phyloP scores from a whole-genome alignment of 805 yeast species.

The Candida multigemmis region DNA sequence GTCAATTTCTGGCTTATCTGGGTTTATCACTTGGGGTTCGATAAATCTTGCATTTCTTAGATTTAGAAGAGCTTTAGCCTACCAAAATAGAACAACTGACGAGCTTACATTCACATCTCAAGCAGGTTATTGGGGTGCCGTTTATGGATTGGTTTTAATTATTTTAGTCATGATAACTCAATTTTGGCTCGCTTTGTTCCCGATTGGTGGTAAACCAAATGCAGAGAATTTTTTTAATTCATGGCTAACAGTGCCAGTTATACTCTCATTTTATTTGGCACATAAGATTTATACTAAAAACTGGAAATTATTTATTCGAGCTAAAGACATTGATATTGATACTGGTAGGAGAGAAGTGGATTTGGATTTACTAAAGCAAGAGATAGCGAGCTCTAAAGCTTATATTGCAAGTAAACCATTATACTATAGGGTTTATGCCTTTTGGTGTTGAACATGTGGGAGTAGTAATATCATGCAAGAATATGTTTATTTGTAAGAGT shows the following conservation, averaged over 20 bases:
- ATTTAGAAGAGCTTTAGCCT: constrained; percentile 50
- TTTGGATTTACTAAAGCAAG: constrained; percentile 28
- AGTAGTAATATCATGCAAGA: too few species aligned
- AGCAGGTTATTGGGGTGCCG: constrained; percentile 61
- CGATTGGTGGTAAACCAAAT: constrained; percentile 40
- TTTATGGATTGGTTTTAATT: constrained; percentile 52
- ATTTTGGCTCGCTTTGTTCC: constrained; percentile 78
- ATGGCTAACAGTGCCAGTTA: constrained; percentile 57
- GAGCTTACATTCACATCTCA: constrained; percentile 64
- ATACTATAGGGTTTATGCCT: constrained; percentile 20
- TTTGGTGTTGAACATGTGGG: constrained; percentile 25
- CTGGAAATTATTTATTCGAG: constrained; percentile 17
- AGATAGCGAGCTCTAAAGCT: constrained; percentile 30
- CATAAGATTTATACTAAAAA: constrained; percentile 46
- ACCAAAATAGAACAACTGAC: constrained; percentile 58
- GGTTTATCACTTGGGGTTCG: constrained; percentile 42
- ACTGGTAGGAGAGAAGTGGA: constrained; percentile 31
- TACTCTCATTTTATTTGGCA: constrained; percentile 46
- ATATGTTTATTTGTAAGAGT: too few species aligned
- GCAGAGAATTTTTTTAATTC: constrained; percentile 56
- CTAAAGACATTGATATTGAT: constrained; percentile 25
- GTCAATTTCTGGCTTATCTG: constrained; percentile 40
- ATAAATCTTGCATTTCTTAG: constrained; percentile 34
- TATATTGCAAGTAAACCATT: constrained; percentile 22
- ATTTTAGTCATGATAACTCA: constrained; percentile 59